These are phyloP conservation scores for Emergomyces orientalis DNA, from an alignment of 2,329 filamentous ascomycete genomes.

Conservation along the genomic window DNA sequence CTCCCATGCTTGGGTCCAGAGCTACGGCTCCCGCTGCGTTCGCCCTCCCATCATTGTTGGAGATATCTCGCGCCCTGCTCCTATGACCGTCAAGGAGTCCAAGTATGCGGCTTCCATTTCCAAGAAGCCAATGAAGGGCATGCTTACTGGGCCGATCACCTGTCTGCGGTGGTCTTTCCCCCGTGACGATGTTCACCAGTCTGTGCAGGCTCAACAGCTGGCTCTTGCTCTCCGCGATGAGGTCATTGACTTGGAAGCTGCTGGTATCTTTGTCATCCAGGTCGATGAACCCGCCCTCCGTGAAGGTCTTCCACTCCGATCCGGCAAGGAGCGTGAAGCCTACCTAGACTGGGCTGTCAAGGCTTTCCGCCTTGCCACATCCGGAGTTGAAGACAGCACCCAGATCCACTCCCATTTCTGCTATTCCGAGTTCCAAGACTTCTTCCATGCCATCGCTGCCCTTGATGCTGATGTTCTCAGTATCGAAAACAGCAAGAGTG, in stretches of 20 bases:
- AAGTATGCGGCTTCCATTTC: conserved; percentile 95
- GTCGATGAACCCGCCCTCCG: conserved; percentile 98
- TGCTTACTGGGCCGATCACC: conserved; percentile 98
- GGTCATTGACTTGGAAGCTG: conserved; percentile 94
- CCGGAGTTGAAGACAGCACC: conserved; percentile 87
- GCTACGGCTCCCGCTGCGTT: conserved; percentile 95
- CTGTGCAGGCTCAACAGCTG: conserved; percentile 96
- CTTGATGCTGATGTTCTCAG: conserved; percentile 96
- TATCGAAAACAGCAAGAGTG: conserved; percentile 99
- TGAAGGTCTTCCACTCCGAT: conserved; percentile 95
- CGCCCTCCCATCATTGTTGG: conserved; percentile 97
- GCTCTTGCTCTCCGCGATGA: conserved; percentile 97
- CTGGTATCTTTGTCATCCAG: conserved; percentile 95
- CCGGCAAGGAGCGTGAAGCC: conserved; percentile 87
- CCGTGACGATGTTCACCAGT: conserved; percentile 98
- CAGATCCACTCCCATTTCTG: conserved; percentile 99
- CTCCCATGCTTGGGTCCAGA: conserved; percentile 98
- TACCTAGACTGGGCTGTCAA: conserved; percentile 97
- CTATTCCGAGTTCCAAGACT: conserved; percentile 99
- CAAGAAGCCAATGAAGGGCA: conserved; percentile 99
- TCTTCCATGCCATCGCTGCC: conserved; percentile 99
- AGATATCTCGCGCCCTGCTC: conserved; percentile 90
- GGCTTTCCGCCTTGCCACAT: conserved; percentile 92
- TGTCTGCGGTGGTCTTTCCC: conserved; percentile 99
- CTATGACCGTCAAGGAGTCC: conserved; percentile 99